Percentiles rank a stretch among this genome's conserved stretches.
These are phyloP conservation scores for Geosmithia flava DNA, from an alignment of 2,329 filamentous ascomycete genomes.

Conservation along the genomic window DNA sequence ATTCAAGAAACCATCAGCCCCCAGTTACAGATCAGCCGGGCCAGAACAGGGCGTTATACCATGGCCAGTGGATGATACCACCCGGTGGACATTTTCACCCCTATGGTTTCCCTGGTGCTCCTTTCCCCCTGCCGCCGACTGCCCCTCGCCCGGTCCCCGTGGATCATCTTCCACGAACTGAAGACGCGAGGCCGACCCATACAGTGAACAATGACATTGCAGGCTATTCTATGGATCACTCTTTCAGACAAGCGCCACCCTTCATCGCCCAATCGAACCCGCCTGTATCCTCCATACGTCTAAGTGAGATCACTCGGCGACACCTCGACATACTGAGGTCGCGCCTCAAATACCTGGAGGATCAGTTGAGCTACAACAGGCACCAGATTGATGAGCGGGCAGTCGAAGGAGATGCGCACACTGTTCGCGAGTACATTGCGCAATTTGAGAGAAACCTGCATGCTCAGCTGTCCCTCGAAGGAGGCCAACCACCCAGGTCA, in stretches of 20 bases:
- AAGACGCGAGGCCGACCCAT: neutral
- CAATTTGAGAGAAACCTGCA: conserved; percentile 35
- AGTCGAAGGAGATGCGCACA: conserved; percentile 28
- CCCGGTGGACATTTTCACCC: conserved; percentile 8
- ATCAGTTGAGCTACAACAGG: conserved; percentile 48
- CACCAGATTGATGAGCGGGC: conserved; percentile 48
- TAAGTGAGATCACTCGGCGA: conserved; percentile 47
- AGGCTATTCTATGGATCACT: neutral
- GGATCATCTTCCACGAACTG: neutral
- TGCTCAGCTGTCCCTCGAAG: conserved; percentile 32
- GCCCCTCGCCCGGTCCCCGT: conserved; percentile 8
- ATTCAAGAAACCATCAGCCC: conserved; percentile 16
- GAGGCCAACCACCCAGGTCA: conserved; percentile 24
- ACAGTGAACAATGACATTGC: neutral
- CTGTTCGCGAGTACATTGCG: conserved; percentile 30
- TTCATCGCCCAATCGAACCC: conserved; percentile 12
- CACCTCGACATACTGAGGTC: conserved; percentile 38
- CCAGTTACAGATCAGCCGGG: conserved; percentile 33
- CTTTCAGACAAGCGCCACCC: neutral
- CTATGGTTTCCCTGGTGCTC: conserved; percentile 9
- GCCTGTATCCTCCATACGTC: conserved; percentile 45
- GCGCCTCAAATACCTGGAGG: conserved; percentile 43
- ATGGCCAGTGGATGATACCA: conserved; percentile 22
- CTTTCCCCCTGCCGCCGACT: conserved; percentile 10
- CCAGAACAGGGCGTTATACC: conserved; percentile 26